A percentile compares a stretch with the other conserved stretches of the same genome.
phyloP scores from a whole-genome alignment of 2,329 filamentous ascomycete genomes.

The Myriosclerotinia scirpicola region DNA sequence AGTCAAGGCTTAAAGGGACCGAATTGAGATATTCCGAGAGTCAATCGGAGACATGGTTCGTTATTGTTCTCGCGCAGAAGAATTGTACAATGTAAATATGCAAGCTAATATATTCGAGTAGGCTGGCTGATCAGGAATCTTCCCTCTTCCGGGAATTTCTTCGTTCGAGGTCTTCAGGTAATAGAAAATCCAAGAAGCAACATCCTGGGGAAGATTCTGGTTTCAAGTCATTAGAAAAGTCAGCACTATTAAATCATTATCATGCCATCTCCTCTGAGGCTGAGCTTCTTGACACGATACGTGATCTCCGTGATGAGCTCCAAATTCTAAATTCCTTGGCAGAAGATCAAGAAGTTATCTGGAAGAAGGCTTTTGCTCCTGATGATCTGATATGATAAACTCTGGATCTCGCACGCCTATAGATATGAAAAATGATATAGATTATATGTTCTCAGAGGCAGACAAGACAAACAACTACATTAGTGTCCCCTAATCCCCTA shows the following conservation, averaged over 20 bases:
- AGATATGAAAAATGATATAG: conserved; percentile 34
- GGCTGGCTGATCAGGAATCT: neutral
- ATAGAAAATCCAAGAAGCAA: neutral
- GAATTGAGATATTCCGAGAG: conserved; percentile 12
- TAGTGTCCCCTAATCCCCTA: conserved; percentile 65
- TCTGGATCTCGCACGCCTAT: conserved; percentile 31
- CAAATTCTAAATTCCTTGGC: conserved; percentile 49
- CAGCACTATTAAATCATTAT: neutral
- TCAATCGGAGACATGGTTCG: conserved; percentile 5
- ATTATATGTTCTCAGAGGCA: conserved; percentile 29
- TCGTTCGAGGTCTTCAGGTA: neutral
- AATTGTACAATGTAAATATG: neutral
- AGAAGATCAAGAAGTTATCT: conserved; percentile 39
- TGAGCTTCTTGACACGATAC: conserved; percentile 46
- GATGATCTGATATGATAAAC: conserved; percentile 31
- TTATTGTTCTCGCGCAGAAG: neutral
- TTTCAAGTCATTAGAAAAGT: neutral
- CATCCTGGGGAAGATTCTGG: neutral
- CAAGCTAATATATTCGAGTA: neutral
- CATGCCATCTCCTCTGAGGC: conserved; percentile 39
- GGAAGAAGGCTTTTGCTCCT: conserved; percentile 29
- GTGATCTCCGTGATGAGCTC: conserved; percentile 51
- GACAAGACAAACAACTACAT: conserved; percentile 34
- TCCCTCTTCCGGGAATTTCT: conserved; percentile 6
- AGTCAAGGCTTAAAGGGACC: neutral